Conservation (phyloP, 192 early-diverging fungal genomes). For the Backusella psychrophila region DNA sequence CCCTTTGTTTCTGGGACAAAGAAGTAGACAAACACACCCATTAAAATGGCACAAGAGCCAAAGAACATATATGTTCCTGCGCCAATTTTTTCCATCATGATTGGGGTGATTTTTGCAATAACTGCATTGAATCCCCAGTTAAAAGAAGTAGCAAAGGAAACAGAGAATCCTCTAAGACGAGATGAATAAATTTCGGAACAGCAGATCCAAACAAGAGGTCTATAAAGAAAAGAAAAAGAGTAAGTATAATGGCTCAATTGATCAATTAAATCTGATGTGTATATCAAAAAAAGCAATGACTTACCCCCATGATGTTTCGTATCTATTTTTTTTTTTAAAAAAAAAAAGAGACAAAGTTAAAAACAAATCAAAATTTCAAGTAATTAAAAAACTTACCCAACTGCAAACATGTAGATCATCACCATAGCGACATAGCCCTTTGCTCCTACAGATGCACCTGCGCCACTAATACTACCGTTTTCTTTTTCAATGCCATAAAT, state of each 20-base stretch:
- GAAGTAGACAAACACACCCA: conserved; percentile 39
- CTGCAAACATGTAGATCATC: conserved; percentile 27
- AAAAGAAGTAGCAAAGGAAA: conserved; percentile 61
- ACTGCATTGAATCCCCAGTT: conserved; percentile 69
- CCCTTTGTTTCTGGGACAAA: conserved; percentile 74
- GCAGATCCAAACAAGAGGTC: conserved; percentile 73
- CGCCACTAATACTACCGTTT: conserved; percentile 3
- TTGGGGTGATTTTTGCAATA: conserved; percentile 54
- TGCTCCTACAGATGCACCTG: conserved; percentile 9
- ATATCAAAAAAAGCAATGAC: no score
- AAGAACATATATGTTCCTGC: conserved; percentile 51
- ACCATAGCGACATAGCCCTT: conserved; percentile 29
- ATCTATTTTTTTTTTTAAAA: neutral
- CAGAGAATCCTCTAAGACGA: conserved; percentile 63
- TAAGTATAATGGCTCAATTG: no score
- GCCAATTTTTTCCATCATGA: conserved; percentile 16
- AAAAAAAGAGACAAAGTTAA: neutral
- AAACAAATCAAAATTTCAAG: neutral
- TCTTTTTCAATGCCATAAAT: conserved; percentile 18
- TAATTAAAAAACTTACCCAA: conserved; percentile 2
- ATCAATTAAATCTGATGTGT: no score
- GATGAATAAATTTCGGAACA: conserved; percentile 78
- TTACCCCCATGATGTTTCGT: conserved; percentile 44
- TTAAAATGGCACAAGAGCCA: conserved; percentile 38
- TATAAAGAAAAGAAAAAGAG: conserved; percentile 30